Percentiles rank a stretch among this genome's conserved stretches.
These are phyloP conservation scores for Phycomyces nitens DNA, from an alignment of 192 early-diverging fungal species.

Conservation along the genomic window DNA sequence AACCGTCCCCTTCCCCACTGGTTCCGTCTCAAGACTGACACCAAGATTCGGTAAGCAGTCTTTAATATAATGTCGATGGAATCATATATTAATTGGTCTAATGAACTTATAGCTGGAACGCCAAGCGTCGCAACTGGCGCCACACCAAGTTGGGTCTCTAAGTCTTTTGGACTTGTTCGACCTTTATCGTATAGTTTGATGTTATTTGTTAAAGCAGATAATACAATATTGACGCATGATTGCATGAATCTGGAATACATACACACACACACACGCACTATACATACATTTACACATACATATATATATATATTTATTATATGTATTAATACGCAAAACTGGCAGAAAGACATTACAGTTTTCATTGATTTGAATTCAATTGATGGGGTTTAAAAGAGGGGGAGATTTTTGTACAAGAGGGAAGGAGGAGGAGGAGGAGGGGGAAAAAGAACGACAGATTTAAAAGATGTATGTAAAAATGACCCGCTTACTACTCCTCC, in stretches of 20 bases:
- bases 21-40: slow-evolving; percentile 94
- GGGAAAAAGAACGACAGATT: slow-evolving; percentile 8
- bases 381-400: no score
- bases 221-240: no score
- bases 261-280: no score
- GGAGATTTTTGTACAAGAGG: no score
- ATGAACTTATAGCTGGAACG: slow-evolving; percentile 80
- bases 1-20: slow-evolving; percentile 98
- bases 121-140: slow-evolving; percentile 99
- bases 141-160: slow-evolving; percentile 97
- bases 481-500: background rate
- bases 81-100: no score
- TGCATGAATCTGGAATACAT: no score
- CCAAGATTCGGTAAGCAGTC: slow-evolving; percentile 73
- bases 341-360: no score
- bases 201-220: background rate
- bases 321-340: no score
- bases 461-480: background rate
- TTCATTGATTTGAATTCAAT: no score
- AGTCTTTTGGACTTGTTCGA: slow-evolving; percentile 20
- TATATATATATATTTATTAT: no score
- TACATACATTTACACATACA: no score
- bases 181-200: background rate
- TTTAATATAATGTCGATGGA: no score
- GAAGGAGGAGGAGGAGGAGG: background rate